Conservation (phyloP, 371 early-diverging fungal genomes). For the Mycotypha africana region DNA sequence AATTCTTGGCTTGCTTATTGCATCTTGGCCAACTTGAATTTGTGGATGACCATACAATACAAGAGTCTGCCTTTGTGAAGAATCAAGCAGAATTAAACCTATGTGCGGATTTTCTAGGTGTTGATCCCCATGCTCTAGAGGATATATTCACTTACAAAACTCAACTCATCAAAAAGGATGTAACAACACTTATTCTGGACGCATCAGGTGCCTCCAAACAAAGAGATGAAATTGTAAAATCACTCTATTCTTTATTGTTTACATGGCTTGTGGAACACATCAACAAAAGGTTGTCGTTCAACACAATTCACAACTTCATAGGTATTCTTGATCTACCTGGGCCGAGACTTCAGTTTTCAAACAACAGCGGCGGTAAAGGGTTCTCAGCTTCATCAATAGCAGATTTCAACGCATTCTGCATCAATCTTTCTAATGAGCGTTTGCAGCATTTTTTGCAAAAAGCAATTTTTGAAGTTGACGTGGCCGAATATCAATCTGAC, state of each 20-base stretch:
- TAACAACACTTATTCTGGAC: constrained; percentile 83
- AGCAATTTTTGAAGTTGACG: constrained; percentile 62
- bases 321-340: constrained; percentile 67
- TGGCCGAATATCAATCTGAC: constrained; percentile 45
- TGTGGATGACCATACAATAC: constrained; percentile 43
- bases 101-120: constrained; percentile 83
- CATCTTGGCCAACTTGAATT: constrained; percentile 86
- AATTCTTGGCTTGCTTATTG: constrained; percentile 77
- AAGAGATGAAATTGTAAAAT: constrained; percentile 71
- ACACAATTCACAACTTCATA: constrained; percentile 58
- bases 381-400: too few species aligned
- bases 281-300: constrained; percentile 72
- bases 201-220: constrained; percentile 65
- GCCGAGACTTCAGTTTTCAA: not conserved
- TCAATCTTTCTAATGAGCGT: constrained; percentile 85
- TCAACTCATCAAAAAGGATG: constrained; percentile 67
- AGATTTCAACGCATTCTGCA: constrained; percentile 46
- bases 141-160: constrained; percentile 83
- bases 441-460: constrained; percentile 63
- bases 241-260: constrained; percentile 80
- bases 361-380: too few species aligned
- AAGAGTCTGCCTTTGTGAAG: constrained; percentile 68
- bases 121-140: constrained; percentile 73
- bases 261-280: constrained; percentile 88
- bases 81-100: constrained; percentile 65